Evolutionary conservation across 73 alveolate species (phyloP), one percentile per base, ranked within the genome.

Genomic region (Tetrahymena thermophila): DNA sequence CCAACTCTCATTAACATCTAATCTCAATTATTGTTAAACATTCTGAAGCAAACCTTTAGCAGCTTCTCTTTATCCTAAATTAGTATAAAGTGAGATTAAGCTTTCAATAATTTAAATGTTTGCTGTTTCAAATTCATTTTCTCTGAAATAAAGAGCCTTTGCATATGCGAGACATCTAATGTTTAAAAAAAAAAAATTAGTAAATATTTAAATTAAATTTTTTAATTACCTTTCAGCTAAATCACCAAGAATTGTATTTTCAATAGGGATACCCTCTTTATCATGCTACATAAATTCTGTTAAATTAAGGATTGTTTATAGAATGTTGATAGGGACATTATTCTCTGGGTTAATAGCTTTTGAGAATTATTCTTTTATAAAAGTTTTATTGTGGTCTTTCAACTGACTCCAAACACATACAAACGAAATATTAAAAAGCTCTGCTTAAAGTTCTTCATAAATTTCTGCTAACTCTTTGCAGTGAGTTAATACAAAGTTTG

Each of bases 231-330:
- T 95, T 96, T 99, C 99, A 31, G 99, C 99, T 17, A 99, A 97
- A 94, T 97, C 97, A 13, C 99, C 99, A 14, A 99, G 96, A 28
- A 98, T 97, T 14, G 98, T 96, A 37, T 97, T 98, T 85, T 99
- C 99, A 94, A 98, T 95, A 17, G 85, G 96, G 31, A 99, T 94
- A 94, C 98, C 97, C 89, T 98, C 97, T 38, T 98, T 99, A 96
- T 99, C 99, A 94, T 97, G 98, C 94, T 98, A 98, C 98, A 99
- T 98, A 96, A 98, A 99, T 96, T 99, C 99, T 44, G 99, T 98
- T 42, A 99, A 95, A 96, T 99, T 99, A 57, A 99, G 97, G 93
- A 99, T 97, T 15, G 99, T 99, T 96, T 98, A 96, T 35, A 97
- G 96, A 28, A 99, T 98, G 40, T 97, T 96, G 0, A 97, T 96